phyloP scores from a whole-genome alignment of 306 rosid genomes.

The Castanea mollissima region DNA sequence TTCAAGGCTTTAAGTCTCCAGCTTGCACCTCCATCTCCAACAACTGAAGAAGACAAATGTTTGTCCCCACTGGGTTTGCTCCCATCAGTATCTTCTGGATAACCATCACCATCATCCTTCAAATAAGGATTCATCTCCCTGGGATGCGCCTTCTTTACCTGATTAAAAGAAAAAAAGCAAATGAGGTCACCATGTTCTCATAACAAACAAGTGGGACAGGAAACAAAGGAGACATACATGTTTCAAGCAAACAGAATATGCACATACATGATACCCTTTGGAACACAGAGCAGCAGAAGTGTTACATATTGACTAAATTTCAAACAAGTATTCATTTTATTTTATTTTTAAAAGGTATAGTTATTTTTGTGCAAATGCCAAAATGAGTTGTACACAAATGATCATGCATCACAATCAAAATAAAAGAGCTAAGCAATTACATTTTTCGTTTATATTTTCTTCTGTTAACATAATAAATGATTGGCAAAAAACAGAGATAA shows the following conservation, averaged over 20 bases:
- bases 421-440: neutral
- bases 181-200: neutral
- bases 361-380: too few relatives aligned
- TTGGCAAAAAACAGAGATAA: neutral
- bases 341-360: too few relatives aligned
- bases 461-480: neutral
- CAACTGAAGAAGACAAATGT: slow-evolving; percentile 64
- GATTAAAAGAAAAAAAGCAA: neutral
- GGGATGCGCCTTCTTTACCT: slow-evolving; percentile 57
- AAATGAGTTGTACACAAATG: neutral
- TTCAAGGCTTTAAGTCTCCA: slow-evolving; percentile 97
- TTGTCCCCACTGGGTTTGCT: slow-evolving; percentile 36
- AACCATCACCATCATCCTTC: slow-evolving; percentile 76
- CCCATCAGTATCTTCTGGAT: slow-evolving; percentile 64
- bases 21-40: slow-evolving; percentile 97
- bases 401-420: neutral
- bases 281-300: neutral
- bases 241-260: slow-evolving; percentile 5
- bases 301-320: neutral
- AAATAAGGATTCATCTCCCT: slow-evolving; percentile 85
- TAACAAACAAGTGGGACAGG: slow-evolving; percentile 2
- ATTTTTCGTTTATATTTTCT: neutral
- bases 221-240: neutral
- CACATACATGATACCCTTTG: neutral
- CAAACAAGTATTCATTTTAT: neutral